A percentile compares a stretch with the other conserved stretches of the same genome.
These are phyloP conservation scores for Fusarium globosum DNA, from an alignment of 2,329 filamentous ascomycete genomes.

Conservation along the genomic window DNA sequence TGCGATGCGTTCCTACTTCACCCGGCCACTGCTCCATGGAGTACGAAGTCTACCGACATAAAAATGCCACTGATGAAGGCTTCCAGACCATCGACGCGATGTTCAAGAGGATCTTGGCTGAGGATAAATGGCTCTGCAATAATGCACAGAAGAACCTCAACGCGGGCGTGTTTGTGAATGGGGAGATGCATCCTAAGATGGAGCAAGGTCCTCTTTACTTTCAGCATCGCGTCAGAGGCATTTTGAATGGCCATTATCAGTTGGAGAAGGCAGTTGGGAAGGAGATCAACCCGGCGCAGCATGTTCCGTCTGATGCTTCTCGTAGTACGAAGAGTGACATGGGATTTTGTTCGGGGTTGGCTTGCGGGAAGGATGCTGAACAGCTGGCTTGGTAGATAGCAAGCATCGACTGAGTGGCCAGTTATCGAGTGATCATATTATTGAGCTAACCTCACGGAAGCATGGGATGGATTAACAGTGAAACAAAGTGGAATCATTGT, in stretches of 20 bases:
- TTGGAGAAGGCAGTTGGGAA: not conserved
- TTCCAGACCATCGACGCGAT: not conserved
- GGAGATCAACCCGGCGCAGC: slow-evolving; percentile 10
- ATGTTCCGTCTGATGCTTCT: not conserved
- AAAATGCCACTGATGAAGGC: slow-evolving; percentile 5
- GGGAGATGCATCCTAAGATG: not conserved
- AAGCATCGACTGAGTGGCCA: accelerated
- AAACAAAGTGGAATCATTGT: not conserved
- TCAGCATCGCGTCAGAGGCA: not conserved
- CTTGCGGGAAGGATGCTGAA: not conserved
- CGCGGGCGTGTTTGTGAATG: not conserved
- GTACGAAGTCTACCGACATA: slow-evolving; percentile 29
- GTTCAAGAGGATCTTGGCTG: slow-evolving; percentile 5
- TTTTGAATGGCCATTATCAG: not conserved
- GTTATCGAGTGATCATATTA: accelerated
- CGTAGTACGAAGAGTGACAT: not conserved
- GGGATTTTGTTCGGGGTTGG: not conserved
- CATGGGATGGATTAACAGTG: accelerated
- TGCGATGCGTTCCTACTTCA: slow-evolving; percentile 1
- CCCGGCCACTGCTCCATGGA: not conserved
- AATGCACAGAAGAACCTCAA: slow-evolving; percentile 10
- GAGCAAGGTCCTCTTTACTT: slow-evolving; percentile 1
- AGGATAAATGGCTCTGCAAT: slow-evolving; percentile 20
- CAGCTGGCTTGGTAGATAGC: not conserved
- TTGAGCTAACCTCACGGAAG: accelerated